Evolutionary conservation across 2,329 filamentous ascomycete genomes (phyloP), one percentile per base, ranked within the genome.

Genomic region (Fonsecaea pedrosoi): DNA sequence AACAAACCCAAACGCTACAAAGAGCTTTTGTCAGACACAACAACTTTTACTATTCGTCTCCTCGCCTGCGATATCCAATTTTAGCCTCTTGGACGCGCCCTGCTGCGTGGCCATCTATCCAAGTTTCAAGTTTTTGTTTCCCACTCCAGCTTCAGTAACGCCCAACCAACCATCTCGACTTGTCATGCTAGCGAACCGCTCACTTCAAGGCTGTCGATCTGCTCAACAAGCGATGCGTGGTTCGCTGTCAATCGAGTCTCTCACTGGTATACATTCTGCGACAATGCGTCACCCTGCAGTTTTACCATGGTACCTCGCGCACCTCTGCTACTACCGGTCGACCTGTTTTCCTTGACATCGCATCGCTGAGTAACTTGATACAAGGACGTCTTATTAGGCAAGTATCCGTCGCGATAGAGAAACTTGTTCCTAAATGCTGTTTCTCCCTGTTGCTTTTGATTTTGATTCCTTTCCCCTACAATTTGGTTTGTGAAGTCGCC

Each of bases 241-340:
- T 40, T 40, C n/a, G 4, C 54, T 18, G 15, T 57, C 62, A 57
- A 64, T 58, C 54, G 21, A 58, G 8, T 12, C 21, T 30, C 30
- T 30, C 54, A 10, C 9, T 35, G 30, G 18, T 32, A 42, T 57
- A 30, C 35, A 57, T 53, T 37, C 42, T 45, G 25, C 54, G 40
- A 55, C 54, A 58, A 58, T 57, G 54, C 62, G 62, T 65, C 62
- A 59, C 54, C 38, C 54, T 59, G 62, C 62, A 63, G 60, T 48
- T 42, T 21, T 35, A 54, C 34, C 13, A 54, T 30, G 55, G 9
- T 48, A 55, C 18, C 50, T 30, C 13, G 48, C 57, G 56, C 62
- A 18, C 30, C 42, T 32, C 8, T 12, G 18, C 48, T 2, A n/a
- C 5, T 1, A 25, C 35, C 30, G 21, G 34, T 34, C 34, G 30